Percentiles rank a stretch among this genome's conserved stretches.
phyloP scores from a whole-genome alignment of 208 protist genomes.

The Leishmania aethiopica region DNA sequence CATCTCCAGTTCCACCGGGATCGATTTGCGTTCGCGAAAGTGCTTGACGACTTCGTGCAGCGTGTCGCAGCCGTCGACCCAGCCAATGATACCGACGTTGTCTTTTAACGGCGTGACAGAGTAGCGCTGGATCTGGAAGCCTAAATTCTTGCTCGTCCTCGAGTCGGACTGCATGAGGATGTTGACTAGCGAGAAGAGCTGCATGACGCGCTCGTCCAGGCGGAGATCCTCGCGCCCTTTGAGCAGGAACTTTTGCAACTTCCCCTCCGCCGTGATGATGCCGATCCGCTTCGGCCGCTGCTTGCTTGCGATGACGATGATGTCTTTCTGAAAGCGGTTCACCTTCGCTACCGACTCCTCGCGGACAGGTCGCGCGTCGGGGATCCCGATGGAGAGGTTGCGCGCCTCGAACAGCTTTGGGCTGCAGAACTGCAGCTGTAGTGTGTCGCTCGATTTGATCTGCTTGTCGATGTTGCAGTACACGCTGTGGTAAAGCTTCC shows the following conservation, averaged over 20 bases:
- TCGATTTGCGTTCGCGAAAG: conserved; percentile 58
- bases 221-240: conserved; percentile 98
- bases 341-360: conserved; percentile 92
- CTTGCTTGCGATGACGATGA: conserved; percentile 98
- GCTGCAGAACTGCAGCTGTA: conserved; percentile 79
- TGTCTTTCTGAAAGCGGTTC: conserved; percentile 82
- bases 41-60: conserved; percentile 86
- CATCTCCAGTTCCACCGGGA: conserved; percentile 81
- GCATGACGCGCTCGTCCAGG: conserved; percentile 99
- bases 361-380: conserved; percentile 84
- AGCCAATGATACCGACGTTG: conserved; percentile 99
- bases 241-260: conserved; percentile 97
- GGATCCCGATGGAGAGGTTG: conserved; percentile 77
- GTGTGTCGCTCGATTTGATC: conserved; percentile 53
- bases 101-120: conserved; percentile 98
- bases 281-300: conserved; percentile 98
- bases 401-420: conserved; percentile 83
- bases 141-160: conserved; percentile 84
- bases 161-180: conserved; percentile 95
- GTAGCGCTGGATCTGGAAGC: conserved; percentile 94
- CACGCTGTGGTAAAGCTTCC: conserved; percentile 85
- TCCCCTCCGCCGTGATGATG: conserved; percentile 95
- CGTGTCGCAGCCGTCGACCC: conserved; percentile 98
- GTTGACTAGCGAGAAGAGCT: conserved; percentile 99
- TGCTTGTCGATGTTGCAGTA: conserved; percentile 82